A percentile compares a stretch with the other conserved stretches of the same genome.
These are phyloP conservation scores for Spatholobus suberectus DNA, from an alignment of 306 rosid genomes.

Conservation along the genomic window DNA sequence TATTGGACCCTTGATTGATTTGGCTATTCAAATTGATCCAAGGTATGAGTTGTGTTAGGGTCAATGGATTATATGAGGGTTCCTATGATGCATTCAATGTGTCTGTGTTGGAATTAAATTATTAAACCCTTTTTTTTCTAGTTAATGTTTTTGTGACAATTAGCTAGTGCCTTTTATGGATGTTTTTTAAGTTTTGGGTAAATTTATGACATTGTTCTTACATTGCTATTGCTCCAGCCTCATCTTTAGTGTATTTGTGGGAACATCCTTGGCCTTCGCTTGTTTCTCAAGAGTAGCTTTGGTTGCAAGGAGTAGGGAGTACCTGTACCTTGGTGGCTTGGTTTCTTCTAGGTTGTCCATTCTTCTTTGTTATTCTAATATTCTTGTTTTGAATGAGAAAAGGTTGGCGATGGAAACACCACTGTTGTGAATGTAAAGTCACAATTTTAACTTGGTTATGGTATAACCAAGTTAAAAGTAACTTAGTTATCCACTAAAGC, in stretches of 20 bases:
- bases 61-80: neutral
- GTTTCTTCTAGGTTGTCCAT: conserved; percentile 90
- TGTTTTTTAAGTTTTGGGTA: neutral
- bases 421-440: too few species aligned
- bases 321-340: conserved; percentile 90
- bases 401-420: too few species aligned
- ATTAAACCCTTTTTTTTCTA: neutral
- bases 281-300: conserved; percentile 96
- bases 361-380: conserved; percentile 51
- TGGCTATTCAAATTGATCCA: conserved; percentile 74
- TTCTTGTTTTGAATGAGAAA: too few species aligned
- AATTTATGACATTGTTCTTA: conserved; percentile 19
- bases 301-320: conserved; percentile 95
- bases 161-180: neutral
- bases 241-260: conserved; percentile 82
- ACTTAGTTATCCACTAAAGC: too few species aligned
- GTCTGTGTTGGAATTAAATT: neutral
- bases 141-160: neutral
- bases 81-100: neutral
- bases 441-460: too few species aligned
- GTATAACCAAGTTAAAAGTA: too few species aligned
- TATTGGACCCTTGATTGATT: conserved; percentile 81
- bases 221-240: conserved; percentile 53
- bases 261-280: conserved; percentile 86
- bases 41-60: conserved; percentile 51